Percentiles rank a stretch among this genome's conserved stretches.
Evolutionary conservation across 129 eudicot species (phyloP).

Genomic region (Erigeron canadensis): DNA sequence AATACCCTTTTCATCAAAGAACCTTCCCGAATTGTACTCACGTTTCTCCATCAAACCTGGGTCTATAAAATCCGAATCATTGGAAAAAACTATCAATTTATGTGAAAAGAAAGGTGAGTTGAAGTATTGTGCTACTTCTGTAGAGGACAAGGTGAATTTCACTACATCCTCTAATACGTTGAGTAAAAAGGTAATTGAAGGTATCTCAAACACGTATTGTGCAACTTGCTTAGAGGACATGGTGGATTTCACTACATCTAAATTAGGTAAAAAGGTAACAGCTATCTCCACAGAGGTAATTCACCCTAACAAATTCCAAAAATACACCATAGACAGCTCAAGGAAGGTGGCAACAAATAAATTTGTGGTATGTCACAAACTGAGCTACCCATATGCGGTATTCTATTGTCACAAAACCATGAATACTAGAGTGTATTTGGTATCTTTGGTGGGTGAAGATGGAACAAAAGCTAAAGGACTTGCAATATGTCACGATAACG

Average conservation of each 20-base stretch:
- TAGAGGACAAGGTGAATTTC: no score
- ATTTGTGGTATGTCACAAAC: slow-evolving; percentile 43
- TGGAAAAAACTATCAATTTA: slow-evolving; percentile 28
- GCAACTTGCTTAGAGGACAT: slow-evolving; percentile 53
- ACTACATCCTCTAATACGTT: no score
- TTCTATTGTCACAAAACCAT: slow-evolving; percentile 45
- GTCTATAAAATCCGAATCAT: slow-evolving; percentile 34
- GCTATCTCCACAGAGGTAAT: slow-evolving; percentile 43
- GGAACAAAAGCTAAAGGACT: slow-evolving; percentile 37
- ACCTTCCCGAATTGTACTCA: slow-evolving; percentile 21
- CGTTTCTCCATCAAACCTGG: slow-evolving; percentile 20
- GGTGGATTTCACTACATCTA: slow-evolving; percentile 47
- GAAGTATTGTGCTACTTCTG: no score
- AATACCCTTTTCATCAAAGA: slow-evolving; percentile 38
- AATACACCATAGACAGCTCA: slow-evolving; percentile 30
- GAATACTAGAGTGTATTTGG: slow-evolving; percentile 23
- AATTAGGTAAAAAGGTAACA: slow-evolving; percentile 41
- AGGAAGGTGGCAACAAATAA: slow-evolving; percentile 20
- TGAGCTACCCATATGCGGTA: slow-evolving; percentile 45
- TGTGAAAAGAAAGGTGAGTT: slow-evolving; percentile 38
- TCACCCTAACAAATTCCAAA: not conserved
- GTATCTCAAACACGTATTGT: slow-evolving; percentile 29
- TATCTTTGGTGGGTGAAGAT: slow-evolving; percentile 37
- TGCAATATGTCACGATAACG: slow-evolving; percentile 50
- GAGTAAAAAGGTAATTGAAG: no score